Percentiles rank a stretch among this genome's conserved stretches.
These are phyloP conservation scores for Crithidia fasciculata DNA, from an alignment of 208 protist species.

Conservation along the genomic window DNA sequence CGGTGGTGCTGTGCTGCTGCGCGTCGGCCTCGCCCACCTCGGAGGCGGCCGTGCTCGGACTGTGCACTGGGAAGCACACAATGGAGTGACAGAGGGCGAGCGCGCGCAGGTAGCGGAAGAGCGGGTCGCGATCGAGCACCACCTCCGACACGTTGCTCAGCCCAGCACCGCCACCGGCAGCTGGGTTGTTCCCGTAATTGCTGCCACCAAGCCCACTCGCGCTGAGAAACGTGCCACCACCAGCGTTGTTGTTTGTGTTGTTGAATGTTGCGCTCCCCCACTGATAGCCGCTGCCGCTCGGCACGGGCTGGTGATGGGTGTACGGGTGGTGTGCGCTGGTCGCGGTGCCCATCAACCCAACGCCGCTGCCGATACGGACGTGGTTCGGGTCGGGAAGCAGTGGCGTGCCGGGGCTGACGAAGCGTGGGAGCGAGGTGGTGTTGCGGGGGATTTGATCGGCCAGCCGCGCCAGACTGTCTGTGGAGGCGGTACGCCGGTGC, in stretches of 20 bases:
- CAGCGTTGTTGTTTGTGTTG: background rate
- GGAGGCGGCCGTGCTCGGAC: background rate
- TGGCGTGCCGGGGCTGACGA: background rate
- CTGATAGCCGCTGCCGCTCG: slow-evolving; percentile 5
- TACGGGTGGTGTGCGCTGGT: background rate
- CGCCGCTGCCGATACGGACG: slow-evolving; percentile 3
- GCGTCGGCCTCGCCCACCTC: background rate
- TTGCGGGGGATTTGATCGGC: background rate
- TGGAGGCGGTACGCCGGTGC: slow-evolving; percentile 1
- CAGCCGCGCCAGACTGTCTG: background rate
- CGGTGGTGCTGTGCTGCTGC: background rate
- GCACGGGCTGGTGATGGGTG: background rate
- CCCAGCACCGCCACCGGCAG: slow-evolving; percentile 12
- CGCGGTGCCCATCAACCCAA: background rate
- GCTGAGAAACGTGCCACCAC: background rate
- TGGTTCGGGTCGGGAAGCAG: background rate
- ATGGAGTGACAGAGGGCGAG: slow-evolving; percentile 80
- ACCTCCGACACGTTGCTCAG: slow-evolving; percentile 33
- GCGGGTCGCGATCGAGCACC: slow-evolving; percentile 49
- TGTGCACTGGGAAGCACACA: slow-evolving; percentile 68
- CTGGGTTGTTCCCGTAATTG: background rate
- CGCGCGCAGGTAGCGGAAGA: slow-evolving; percentile 70
- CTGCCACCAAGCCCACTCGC: too few species aligned
- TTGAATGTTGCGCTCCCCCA: slow-evolving; percentile 18
- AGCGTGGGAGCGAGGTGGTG: background rate